A percentile compares a stretch with the other conserved stretches of the same genome.
phyloP scores from a whole-genome alignment of 805 yeast genomes.

The Zygosaccharomyces bailii region DNA sequence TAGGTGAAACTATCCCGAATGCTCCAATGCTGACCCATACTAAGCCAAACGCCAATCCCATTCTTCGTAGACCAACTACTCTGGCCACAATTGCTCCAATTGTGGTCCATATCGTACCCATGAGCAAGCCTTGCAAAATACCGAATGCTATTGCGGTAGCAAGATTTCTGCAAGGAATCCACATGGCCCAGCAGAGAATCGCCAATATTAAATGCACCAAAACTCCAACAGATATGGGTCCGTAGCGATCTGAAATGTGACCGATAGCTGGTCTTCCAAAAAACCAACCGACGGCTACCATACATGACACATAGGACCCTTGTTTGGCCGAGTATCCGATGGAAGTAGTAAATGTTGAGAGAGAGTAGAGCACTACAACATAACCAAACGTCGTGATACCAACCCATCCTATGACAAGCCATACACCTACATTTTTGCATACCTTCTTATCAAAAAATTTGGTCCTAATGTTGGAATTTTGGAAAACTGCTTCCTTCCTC shows the following conservation, averaged over 20 bases:
- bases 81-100: conserved; percentile 50
- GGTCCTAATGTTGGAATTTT: conserved; percentile 19
- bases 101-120: conserved; percentile 62
- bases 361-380: conserved; percentile 53
- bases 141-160: conserved; percentile 55
- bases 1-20: conserved; percentile 54
- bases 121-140: conserved; percentile 49
- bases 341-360: conserved; percentile 58
- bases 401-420: conserved; percentile 41
- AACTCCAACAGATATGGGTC: conserved; percentile 48
- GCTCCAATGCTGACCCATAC: conserved; percentile 51
- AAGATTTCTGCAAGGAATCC: conserved; percentile 55
- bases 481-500: conserved; percentile 30
- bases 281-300: conserved; percentile 56
- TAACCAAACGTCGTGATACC: conserved; percentile 56
- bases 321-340: conserved; percentile 54
- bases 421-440: conserved; percentile 41
- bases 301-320: conserved; percentile 57
- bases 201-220: conserved; percentile 40
- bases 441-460: conserved; percentile 43
- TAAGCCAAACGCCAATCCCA: conserved; percentile 49
- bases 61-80: conserved; percentile 50
- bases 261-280: conserved; percentile 59
- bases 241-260: conserved; percentile 46
- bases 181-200: conserved; percentile 46